Evolutionary conservation across 441 rosid species (phyloP).

Genomic region (Raphanus hybrid): DNA sequence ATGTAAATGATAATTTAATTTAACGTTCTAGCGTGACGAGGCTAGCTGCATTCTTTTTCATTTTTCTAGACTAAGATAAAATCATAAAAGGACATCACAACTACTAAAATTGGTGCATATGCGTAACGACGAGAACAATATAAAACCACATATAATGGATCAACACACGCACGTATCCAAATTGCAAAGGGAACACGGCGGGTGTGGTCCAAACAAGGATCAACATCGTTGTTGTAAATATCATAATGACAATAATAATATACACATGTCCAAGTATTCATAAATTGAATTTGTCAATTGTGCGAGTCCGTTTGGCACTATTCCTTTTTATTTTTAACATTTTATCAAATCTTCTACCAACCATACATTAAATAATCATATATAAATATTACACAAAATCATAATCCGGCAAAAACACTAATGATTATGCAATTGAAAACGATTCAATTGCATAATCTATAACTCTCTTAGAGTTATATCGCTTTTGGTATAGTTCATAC

Average conservation of each 20-base stretch:
- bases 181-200: conserved; percentile 11
- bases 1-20: not conserved
- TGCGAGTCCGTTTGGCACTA: conserved; percentile 13
- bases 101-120: conserved; percentile 18
- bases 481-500: no score
- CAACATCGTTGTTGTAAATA: conserved; percentile 37
- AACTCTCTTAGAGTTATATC: no score
- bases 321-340: not conserved
- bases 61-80: conserved; percentile 1
- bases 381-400: no score
- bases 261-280: conserved; percentile 33
- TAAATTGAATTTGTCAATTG: conserved; percentile 28
- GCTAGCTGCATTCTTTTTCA: not conserved
- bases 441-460: no score
- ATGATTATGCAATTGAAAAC: no score
- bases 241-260: conserved; percentile 5
- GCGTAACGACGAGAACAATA: conserved; percentile 12
- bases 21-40: not conserved
- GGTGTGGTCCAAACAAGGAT: conserved; percentile 42
- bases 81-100: conserved; percentile 20
- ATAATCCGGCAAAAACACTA: no score
- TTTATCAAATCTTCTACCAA: not conserved
- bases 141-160: conserved; percentile 8
- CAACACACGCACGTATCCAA: conserved; percentile 22
- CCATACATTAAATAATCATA: not conserved